phyloP scores from a whole-genome alignment of 331 rosid genomes.

The Malus hybrid region DNA sequence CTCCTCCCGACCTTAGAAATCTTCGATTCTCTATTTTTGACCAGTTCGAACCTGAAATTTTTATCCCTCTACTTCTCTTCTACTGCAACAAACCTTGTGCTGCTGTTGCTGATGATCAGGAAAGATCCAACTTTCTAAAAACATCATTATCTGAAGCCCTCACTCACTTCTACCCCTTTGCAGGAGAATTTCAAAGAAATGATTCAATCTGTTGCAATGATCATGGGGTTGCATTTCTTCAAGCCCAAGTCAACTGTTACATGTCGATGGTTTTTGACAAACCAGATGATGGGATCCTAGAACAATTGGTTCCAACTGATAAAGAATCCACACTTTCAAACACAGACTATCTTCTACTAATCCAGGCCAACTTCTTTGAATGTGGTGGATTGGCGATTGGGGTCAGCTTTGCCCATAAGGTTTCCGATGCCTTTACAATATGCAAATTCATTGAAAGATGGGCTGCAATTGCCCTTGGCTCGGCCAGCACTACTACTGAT shows the following conservation, averaged over 20 bases:
- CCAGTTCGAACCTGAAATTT: not conserved
- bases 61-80: constrained; percentile 18
- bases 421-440: not conserved
- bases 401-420: constrained; percentile 8
- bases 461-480: constrained; percentile 1
- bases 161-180: constrained; percentile 11
- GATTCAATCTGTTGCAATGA: not conserved
- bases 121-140: not conserved
- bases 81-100: not conserved
- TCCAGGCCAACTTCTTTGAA: constrained; percentile 3
- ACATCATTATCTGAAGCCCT: constrained; percentile 8
- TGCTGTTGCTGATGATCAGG: not conserved
- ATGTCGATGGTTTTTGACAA: not conserved
- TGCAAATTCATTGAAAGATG: constrained; percentile 3
- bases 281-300: not conserved
- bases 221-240: constrained; percentile 1
- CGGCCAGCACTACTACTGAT: not conserved
- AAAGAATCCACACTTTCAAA: not conserved
- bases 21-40: constrained; percentile 13
- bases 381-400: constrained; percentile 12
- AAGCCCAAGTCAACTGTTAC: constrained; percentile 2
- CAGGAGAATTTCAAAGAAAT: not conserved
- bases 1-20: not conserved
- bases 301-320: not conserved
- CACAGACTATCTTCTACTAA: constrained; percentile 1